Base-by-base conservation (phyloP, 768 basidiomycete species). In the Phlebiopsis gigantea region DNA sequence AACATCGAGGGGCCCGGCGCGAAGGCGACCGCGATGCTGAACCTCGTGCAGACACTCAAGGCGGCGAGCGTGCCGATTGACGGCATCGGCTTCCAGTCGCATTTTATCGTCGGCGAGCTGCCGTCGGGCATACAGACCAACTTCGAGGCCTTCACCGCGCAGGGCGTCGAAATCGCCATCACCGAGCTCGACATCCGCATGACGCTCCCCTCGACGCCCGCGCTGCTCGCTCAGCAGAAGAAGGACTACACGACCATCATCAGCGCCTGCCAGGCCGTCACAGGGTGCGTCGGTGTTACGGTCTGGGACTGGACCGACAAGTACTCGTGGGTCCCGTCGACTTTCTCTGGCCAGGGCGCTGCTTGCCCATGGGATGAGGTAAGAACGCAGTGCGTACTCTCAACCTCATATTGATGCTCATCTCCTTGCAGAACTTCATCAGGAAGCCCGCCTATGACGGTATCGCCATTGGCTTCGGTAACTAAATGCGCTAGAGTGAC, bases 101-200 rank as follows among this genome's bases (percentile, higher is more conserved):
- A 86, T 66, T 72, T 84, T 59, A 80, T 84, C 64, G 78, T 84
- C 43, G 83, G 83, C 17, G 61, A 77, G 53, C 73, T 85, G 14
- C 79, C 82, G 0, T 67, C 58, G 24, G 62, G 66, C 5, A 65
- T 86, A 42, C 71, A 76, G 48, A 66, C 72, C 3, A 79, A 81
- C 57, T 69, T 85, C 56, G 63, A 77, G 52, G 72, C 76, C 48
- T 79, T 87, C 63, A 74, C 77, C 28, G 76, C 75, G 9, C 76
- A 84, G 41, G 84, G 85, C 15, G 73, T 87, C 49, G 85, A 86
- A 57, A 79, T 85, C 29, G 84, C 84, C 17, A 79, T 86, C 61
- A 87, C 85, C 2, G 85, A 86, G 65, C 76, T 87, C 46, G 85
- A 87, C 62, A 80, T 81, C 62, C 75, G 85, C 46, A 84, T 84